A percentile compares a stretch with the other conserved stretches of the same genome.
These are phyloP conservation scores for Panaeolus papilionaceus DNA, from an alignment of 768 basidiomycete species.

Conservation along the genomic window DNA sequence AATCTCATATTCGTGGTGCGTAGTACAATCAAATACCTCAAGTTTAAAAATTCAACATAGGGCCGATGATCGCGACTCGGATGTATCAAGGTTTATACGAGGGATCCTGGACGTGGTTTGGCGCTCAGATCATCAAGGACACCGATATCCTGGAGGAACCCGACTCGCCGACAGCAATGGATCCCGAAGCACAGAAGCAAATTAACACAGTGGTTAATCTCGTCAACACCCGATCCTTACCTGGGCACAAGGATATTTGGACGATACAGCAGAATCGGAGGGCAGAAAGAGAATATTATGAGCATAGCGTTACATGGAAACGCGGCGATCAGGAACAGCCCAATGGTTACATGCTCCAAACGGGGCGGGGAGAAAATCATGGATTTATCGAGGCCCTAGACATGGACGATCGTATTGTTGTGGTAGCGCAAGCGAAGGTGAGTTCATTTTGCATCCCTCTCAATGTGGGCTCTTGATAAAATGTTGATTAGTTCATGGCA, in stretches of 20 bases:
- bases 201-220: background rate
- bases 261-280: background rate
- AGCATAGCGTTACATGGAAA: background rate
- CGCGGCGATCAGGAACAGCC: background rate
- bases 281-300: background rate
- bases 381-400: background rate
- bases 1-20: background rate
- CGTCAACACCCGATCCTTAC: background rate
- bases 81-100: background rate
- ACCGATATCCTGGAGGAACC: background rate
- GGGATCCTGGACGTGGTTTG: conserved; percentile 1
- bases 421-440: background rate
- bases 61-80: background rate
- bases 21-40: background rate
- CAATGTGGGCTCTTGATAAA: background rate
- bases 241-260: background rate
- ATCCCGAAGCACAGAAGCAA: background rate
- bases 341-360: background rate
- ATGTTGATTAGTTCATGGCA: background rate
- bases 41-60: background rate
- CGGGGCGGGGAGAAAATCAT: background rate
- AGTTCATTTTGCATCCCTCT: background rate
- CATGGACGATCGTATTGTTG: background rate
- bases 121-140: background rate
- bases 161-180: background rate